phyloP scores from a whole-genome alignment of 2,329 filamentous ascomycete genomes.

The Trichoderma sp. region DNA sequence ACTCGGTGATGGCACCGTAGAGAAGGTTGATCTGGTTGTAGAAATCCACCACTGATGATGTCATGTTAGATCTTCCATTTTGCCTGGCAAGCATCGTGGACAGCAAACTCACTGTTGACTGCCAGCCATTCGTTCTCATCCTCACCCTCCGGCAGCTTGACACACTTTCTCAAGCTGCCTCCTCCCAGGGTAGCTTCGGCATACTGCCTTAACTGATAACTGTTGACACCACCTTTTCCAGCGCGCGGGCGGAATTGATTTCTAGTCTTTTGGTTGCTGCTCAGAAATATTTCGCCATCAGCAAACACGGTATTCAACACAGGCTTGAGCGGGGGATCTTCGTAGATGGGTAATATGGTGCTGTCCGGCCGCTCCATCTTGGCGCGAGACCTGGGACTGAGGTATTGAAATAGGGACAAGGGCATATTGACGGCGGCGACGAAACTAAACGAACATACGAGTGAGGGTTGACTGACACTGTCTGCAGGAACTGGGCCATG shows the following conservation, averaged over 20 bases:
- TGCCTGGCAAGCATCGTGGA: too few relatives aligned
- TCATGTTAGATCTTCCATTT: background rate
- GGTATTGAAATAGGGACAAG: slow-evolving; percentile 34
- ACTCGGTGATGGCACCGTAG: slow-evolving; percentile 98
- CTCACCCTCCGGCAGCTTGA: slow-evolving; percentile 95
- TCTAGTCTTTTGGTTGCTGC: slow-evolving; percentile 81
- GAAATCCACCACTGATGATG: slow-evolving; percentile 84
- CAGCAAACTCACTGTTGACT: slow-evolving; percentile 75
- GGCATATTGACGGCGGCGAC: slow-evolving; percentile 27
- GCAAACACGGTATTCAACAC: slow-evolving; percentile 29
- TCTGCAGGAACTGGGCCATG: slow-evolving; percentile 47
- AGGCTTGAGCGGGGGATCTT: slow-evolving; percentile 30
- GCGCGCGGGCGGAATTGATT: slow-evolving; percentile 90
- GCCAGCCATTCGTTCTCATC: slow-evolving; percentile 98
- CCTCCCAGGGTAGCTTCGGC: slow-evolving; percentile 95
- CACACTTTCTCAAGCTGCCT: slow-evolving; percentile 91
- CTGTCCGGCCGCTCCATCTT: slow-evolving; percentile 35
- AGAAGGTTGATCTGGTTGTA: slow-evolving; percentile 99
- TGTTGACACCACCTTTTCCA: slow-evolving; percentile 80
- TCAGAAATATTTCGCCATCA: slow-evolving; percentile 31
- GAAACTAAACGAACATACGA: slow-evolving; percentile 3
- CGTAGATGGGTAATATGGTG: slow-evolving; percentile 36
- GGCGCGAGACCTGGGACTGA: slow-evolving; percentile 36
- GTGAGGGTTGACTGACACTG: slow-evolving; percentile 40
- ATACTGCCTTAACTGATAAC: slow-evolving; percentile 95